A percentile compares a stretch with the other conserved stretches of the same genome.
These are phyloP conservation scores for Kregervanrija fluxuum DNA, from an alignment of 805 yeast species.

Conservation along the genomic window DNA sequence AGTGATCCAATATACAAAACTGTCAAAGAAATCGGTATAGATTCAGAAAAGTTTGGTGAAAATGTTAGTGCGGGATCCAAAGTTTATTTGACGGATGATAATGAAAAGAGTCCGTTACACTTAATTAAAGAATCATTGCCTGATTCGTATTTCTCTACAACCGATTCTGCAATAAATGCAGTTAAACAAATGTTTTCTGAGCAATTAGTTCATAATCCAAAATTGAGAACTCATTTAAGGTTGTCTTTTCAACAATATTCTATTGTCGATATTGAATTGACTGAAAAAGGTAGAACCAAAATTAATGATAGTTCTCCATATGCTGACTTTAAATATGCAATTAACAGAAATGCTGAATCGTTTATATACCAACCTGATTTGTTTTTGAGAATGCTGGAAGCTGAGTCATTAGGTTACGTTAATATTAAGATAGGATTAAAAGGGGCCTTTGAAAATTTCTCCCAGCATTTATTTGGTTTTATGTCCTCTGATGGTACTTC, in stretches of 20 bases:
- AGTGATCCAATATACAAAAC: conserved; percentile 50
- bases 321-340: conserved; percentile 87
- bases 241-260: conserved; percentile 57
- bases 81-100: conserved; percentile 67
- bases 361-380: conserved; percentile 71
- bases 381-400: conserved; percentile 84
- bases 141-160: conserved; percentile 45
- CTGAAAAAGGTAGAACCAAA: conserved; percentile 74
- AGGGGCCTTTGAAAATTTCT: conserved; percentile 34
- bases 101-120: conserved; percentile 51
- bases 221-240: conserved; percentile 64
- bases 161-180: conserved; percentile 49
- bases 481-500: conserved; percentile 74
- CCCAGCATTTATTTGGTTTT: conserved; percentile 44
- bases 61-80: conserved; percentile 63
- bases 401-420: conserved; percentile 73
- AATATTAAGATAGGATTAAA: conserved; percentile 54
- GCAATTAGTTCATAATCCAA: conserved; percentile 74
- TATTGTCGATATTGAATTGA: conserved; percentile 62
- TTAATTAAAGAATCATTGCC: conserved; percentile 36
- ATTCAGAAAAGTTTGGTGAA: conserved; percentile 77
- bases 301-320: conserved; percentile 77
- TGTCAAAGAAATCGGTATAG: conserved; percentile 63
- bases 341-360: conserved; percentile 71
- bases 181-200: conserved; percentile 71